A percentile compares a stretch with the other conserved stretches of the same genome.
Conservation (phyloP, 1,284 basidiomycete genomes). For the Agroathelia rolfsii region DNA sequence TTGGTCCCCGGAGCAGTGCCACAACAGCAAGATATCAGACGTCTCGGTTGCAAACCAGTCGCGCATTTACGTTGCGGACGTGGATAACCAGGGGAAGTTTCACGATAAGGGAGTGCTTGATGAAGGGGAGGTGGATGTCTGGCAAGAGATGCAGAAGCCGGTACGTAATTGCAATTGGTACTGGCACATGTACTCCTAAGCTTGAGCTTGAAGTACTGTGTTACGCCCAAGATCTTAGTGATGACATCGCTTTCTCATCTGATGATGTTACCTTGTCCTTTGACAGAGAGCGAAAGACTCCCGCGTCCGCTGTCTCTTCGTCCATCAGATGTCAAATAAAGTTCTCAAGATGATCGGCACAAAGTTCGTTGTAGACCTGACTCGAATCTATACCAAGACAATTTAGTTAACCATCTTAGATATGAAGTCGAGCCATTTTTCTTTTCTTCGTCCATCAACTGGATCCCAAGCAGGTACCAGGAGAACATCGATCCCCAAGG, state of each 20-base stretch:
- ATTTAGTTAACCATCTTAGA: slow-evolving; percentile 18
- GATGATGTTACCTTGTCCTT: too few relatives aligned
- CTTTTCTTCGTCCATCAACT: slow-evolving; percentile 45
- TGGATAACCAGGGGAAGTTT: too few relatives aligned
- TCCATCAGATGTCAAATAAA: slow-evolving; percentile 35
- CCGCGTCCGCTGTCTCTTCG: slow-evolving; percentile 37
- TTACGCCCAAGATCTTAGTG: too few relatives aligned
- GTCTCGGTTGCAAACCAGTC: slow-evolving; percentile 14
- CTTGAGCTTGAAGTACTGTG: too few relatives aligned
- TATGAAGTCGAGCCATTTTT: slow-evolving; percentile 48
- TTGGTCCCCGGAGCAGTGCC: slow-evolving; percentile 36
- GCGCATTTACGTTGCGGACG: too few relatives aligned
- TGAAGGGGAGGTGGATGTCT: too few relatives aligned
- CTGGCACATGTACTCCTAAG: too few relatives aligned
- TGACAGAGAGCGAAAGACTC: slow-evolving; percentile 25
- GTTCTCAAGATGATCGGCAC: slow-evolving; percentile 44
- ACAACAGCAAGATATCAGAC: slow-evolving; percentile 25
- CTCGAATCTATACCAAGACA: neutral
- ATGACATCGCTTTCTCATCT: too few relatives aligned
- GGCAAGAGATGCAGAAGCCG: too few relatives aligned
- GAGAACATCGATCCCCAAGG: slow-evolving; percentile 24
- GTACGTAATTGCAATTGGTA: too few relatives aligned
- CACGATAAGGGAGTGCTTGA: too few relatives aligned
- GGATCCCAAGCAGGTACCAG: slow-evolving; percentile 47
- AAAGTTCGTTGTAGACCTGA: slow-evolving; percentile 21